Conservation (phyloP, 1,139 yeast species). For the Geotrichum cucujoidarum region DNA sequence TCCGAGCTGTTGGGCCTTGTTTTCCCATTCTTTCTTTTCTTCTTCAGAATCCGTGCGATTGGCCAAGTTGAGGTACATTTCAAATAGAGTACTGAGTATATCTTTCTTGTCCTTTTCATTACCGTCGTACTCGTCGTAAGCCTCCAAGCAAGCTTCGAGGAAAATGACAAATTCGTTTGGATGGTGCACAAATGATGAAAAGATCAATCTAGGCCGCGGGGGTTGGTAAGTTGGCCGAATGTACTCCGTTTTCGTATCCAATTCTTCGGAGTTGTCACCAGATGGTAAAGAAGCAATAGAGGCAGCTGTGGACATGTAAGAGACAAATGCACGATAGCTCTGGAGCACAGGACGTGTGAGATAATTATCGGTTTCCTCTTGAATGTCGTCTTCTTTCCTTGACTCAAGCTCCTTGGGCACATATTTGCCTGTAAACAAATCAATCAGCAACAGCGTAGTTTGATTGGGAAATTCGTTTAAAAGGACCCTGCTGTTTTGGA, state of each 20-base stretch:
- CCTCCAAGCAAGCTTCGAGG: slow-evolving; percentile 81
- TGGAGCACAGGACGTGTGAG: slow-evolving; percentile 47
- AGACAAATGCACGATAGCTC: slow-evolving; percentile 67
- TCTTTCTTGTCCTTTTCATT: slow-evolving; percentile 64
- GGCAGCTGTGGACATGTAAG: slow-evolving; percentile 46
- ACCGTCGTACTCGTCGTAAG: slow-evolving; percentile 74
- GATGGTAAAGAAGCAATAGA: slow-evolving; percentile 7
- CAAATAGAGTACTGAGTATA: slow-evolving; percentile 71
- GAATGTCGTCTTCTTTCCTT: slow-evolving; percentile 11
- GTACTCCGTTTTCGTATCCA: slow-evolving; percentile 6
- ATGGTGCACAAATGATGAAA: slow-evolving; percentile 77
- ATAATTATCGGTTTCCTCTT: slow-evolving; percentile 10
- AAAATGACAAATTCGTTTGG: slow-evolving; percentile 90
- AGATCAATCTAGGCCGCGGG: slow-evolving; percentile 83
- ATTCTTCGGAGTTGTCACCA: slow-evolving; percentile 8
- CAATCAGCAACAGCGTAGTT: slow-evolving; percentile 75
- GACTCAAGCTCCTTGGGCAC: slow-evolving; percentile 23
- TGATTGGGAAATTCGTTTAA: slow-evolving; percentile 70
- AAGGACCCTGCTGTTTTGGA: slow-evolving; percentile 60
- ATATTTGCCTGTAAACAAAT: slow-evolving; percentile 84
- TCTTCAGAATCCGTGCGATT: slow-evolving; percentile 39
- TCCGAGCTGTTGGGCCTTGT: slow-evolving; percentile 56
- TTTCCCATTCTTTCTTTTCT: slow-evolving; percentile 50
- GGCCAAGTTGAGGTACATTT: slow-evolving; percentile 67
- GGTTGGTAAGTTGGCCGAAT: slow-evolving; percentile 77